Conservation (phyloP, 1,284 basidiomycete genomes). For the Rhodotorula sp. region DNA sequence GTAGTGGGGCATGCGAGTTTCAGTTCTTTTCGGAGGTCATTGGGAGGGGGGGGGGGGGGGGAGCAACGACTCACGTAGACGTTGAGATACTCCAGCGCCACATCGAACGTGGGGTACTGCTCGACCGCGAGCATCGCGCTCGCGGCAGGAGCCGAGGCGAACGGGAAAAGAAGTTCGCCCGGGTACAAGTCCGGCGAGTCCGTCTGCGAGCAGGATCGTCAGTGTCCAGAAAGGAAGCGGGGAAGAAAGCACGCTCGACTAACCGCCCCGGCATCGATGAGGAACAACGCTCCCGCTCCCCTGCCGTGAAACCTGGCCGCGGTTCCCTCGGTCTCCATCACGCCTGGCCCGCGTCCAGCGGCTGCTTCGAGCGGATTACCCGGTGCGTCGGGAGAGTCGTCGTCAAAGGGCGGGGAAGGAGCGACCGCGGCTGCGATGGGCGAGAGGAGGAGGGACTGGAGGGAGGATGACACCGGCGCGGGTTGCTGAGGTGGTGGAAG, state of each 20-base stretch:
- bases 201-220: too few relatives aligned
- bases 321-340: not conserved
- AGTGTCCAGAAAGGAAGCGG: too few relatives aligned
- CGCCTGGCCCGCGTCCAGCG: not conserved
- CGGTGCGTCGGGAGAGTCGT: not conserved
- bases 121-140: not conserved
- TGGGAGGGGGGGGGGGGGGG: too few relatives aligned
- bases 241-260: too few relatives aligned
- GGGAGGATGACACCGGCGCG: not conserved
- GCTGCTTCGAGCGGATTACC: constrained; percentile 4
- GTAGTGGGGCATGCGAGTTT: too few relatives aligned
- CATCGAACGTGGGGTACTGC: not conserved
- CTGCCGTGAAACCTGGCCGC: constrained; percentile 29
- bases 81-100: not conserved
- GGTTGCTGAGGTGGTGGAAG: too few relatives aligned
- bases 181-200: not conserved
- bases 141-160: not conserved
- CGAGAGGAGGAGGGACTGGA: not conserved
- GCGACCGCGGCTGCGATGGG: too few relatives aligned
- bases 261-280: constrained; percentile 30
- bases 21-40: too few relatives aligned
- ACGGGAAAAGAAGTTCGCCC: not conserved
- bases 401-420: too few relatives aligned
- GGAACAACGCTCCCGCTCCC: constrained; percentile 38
- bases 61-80: not conserved